These are phyloP conservation scores for Mycothermus thermophilus DNA, from an alignment of 495 filamentous ascomycete species.

Conservation along the genomic window DNA sequence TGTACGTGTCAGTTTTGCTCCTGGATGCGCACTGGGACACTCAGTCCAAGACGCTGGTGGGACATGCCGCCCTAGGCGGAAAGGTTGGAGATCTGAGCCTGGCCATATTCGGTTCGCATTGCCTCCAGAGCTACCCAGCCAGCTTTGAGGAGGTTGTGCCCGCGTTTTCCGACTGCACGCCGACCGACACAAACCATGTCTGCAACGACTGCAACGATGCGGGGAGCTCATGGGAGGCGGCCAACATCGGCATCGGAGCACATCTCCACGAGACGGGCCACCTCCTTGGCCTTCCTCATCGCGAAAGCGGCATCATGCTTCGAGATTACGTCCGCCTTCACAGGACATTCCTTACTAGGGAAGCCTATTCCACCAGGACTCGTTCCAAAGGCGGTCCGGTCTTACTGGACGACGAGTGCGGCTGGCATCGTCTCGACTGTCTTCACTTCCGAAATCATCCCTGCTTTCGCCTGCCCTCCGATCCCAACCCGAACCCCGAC, in stretches of 20 bases:
- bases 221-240: constrained; percentile 82
- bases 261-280: constrained; percentile 84
- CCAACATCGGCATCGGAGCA: constrained; percentile 81
- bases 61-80: constrained; percentile 67
- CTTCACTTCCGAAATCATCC: constrained; percentile 83
- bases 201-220: constrained; percentile 74
- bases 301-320: constrained; percentile 76
- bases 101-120: constrained; percentile 81
- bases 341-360: constrained; percentile 63
- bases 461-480: constrained; percentile 73
- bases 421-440: constrained; percentile 79
- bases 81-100: constrained; percentile 57
- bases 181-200: constrained; percentile 66
- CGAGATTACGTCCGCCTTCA: constrained; percentile 73
- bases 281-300: constrained; percentile 75
- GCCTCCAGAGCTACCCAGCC: constrained; percentile 73
- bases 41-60: constrained; percentile 49
- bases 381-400: constrained; percentile 66
- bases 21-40: constrained; percentile 84
- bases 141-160: constrained; percentile 74
- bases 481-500: constrained; percentile 50
- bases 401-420: constrained; percentile 61
- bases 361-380: constrained; percentile 73
- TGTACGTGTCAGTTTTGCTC: constrained; percentile 71
- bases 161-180: constrained; percentile 76